phyloP scores from a whole-genome alignment of 2,329 filamentous ascomycete genomes.

The Endothia cerciana region DNA sequence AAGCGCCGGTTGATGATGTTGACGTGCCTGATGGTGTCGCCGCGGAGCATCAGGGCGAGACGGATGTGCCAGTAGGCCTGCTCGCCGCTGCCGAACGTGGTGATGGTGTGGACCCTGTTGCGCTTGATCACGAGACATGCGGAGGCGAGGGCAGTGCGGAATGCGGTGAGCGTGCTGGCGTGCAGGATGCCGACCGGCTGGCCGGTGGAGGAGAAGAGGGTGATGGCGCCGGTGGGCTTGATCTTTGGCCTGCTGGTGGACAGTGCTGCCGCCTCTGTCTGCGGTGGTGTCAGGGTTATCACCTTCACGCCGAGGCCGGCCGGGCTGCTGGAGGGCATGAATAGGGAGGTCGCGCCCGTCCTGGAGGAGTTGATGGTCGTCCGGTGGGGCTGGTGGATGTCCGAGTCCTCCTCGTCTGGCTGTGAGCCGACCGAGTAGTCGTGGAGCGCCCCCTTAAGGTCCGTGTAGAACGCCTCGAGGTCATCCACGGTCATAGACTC shows the following conservation, averaged over 20 bases:
- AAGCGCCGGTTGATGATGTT: conserved; percentile 82
- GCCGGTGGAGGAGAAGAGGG: conserved; percentile 67
- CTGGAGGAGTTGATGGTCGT: conserved; percentile 51
- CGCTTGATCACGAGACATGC: conserved; percentile 69
- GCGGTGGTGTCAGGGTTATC: conserved; percentile 60
- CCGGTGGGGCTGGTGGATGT: conserved; percentile 60
- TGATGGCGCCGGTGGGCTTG: conserved; percentile 67
- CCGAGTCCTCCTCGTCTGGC: conserved; percentile 43
- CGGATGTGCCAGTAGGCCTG: conserved; percentile 96
- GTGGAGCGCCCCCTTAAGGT: conserved; percentile 57
- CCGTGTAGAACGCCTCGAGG: conserved; percentile 54
- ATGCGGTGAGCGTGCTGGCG: conserved; percentile 75
- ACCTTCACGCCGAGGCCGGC: conserved; percentile 72
- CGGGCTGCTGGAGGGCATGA: conserved; percentile 73
- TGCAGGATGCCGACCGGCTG: conserved; percentile 70
- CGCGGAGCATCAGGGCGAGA: conserved; percentile 75
- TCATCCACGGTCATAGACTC: conserved; percentile 57
- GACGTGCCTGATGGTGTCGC: conserved; percentile 72
- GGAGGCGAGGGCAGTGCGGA: conserved; percentile 76
- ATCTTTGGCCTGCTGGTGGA: conserved; percentile 40
- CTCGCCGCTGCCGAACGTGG: conserved; percentile 84
- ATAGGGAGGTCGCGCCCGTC: conserved; percentile 65
- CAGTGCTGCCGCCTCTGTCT: conserved; percentile 31
- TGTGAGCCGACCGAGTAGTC: conserved; percentile 64
- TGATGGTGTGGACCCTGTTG: conserved; percentile 71